Base-by-base conservation (phyloP, 495 filamentous ascomycete species). In the Podospora bellae-mahoneyi region DNA sequence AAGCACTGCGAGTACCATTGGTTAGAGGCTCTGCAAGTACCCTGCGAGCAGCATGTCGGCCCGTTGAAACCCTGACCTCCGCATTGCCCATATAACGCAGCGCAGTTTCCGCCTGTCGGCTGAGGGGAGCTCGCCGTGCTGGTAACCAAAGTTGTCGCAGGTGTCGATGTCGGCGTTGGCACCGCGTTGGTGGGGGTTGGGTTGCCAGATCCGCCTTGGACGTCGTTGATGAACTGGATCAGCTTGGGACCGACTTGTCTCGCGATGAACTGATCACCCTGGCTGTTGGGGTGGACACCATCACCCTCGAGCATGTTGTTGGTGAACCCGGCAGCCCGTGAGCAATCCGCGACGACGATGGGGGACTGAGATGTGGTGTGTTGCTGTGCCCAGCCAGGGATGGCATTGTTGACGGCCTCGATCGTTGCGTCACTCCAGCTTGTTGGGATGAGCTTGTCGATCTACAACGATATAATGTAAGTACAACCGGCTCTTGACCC, bases 231-330 rank as follows among this genome's bases (percentile, higher is more conserved):
- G 26, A 69, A 60, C 55, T 68, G 32, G 4, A 72, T 48, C 66
- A 78, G 60, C 10, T 75, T 64, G 20, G 78, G 65, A 9, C 69
- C 72, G 61, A 77, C 20, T 27, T 66, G 59, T 19, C 69, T 59
- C 7, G 71, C 77, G 54, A 80, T 74, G 19, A 72, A 72, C 26
- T 71, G 67, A 20, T 80, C 77, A 4, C 78, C 78, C 58, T 69
- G 71, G 7, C 65, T 68, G 62, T 80, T 79, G 5, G 78, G 77
- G 64, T 80, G 74, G 19, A 80, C 75, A 28, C 74, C 74, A 55
- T 79, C 78, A 9, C 67, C 55, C 10, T 27, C 32, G 5, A 79
- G 64, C 67, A 73, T 66, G 16, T 54, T 62, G 30, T 72, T 75
- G 55, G 74, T 72, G 60, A 72, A 78, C 13, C 72, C 68, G 65